Base-by-base conservation (phyloP, 352 stramenopile genomes). In the Globisporangium okanoganense region DNA sequence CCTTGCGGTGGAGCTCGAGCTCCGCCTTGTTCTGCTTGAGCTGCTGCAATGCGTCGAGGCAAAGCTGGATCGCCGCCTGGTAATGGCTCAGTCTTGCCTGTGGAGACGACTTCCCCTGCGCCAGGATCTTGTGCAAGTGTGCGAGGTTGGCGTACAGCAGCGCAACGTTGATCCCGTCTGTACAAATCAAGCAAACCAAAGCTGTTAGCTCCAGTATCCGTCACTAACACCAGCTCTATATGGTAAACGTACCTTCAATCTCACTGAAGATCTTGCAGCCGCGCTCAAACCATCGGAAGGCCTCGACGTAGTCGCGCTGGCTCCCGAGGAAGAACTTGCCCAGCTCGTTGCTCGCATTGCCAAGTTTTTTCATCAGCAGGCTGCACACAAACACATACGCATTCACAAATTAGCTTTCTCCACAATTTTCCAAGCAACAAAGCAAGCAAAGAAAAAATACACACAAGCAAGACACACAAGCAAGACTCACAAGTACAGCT, bases 101-200 rank as follows among this genome's bases (percentile, higher is more conserved):
- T 1, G 44, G 43, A 2, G 22, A 53, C 22, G 50, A n/a, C 50
- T 86, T 75, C 16, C 64, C 70, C 63, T 90, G 82, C 1, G 85
- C 83, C 14, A 95, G 80, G 44, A 95, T 87, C 56, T 95, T 95
- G 72, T 95, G 85, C 6, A 95, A 64, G 56, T 95, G 82, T 1
- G 85, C 82, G 10, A 95, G 71, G 47, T 95, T 95, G 2, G 85
- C 85, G 10, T 74, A 84, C 45, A 95, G 68, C 43, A 95, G 56
- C 5, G 85, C 83, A n/a, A 89, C 82, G 22, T 95, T 95, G 20
- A 92, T 69, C 35, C 70, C 78, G 68, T 95, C 85, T 90, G 48
- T 10, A 60, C 29, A 52, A 36, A 36, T 12, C 51, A 63, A 56
- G 50, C 31, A 27, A 44, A 10, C 45, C 12, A 45, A 22, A 24